A percentile compares a stretch with the other conserved stretches of the same genome.
Evolutionary conservation across 2,329 filamentous ascomycete species (phyloP).

Genomic region (Pseudocercospora fijiensis): DNA sequence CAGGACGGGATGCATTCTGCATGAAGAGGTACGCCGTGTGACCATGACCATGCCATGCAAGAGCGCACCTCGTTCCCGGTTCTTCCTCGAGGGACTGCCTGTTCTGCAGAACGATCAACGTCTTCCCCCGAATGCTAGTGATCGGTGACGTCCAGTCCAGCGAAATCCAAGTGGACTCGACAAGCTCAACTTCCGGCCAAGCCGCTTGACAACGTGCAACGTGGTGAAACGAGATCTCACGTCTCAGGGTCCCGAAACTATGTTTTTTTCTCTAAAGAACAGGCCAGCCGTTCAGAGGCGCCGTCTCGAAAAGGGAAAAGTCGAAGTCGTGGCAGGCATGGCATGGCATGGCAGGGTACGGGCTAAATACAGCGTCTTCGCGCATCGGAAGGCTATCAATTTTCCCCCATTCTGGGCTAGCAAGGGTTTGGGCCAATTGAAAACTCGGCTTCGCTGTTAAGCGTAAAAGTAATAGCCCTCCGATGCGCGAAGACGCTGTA

Average conservation of each 20-base stretch:
- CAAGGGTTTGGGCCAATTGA: too few species aligned
- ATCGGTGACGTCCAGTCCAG: too few species aligned
- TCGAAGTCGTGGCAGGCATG: too few species aligned
- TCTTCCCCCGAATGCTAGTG: too few species aligned
- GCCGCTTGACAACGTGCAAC: background rate
- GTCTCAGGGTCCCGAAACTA: background rate
- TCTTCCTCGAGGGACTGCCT: too few species aligned
- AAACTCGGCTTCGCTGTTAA: too few species aligned
- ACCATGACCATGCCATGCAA: too few species aligned
- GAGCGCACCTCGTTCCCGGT: background rate
- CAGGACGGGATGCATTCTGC: background rate
- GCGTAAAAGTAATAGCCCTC: too few species aligned
- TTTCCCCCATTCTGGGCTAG: too few species aligned
- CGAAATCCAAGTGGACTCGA: background rate
- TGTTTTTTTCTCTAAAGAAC: background rate
- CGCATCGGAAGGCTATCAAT: too few species aligned
- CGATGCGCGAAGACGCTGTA: too few species aligned
- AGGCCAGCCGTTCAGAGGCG: background rate
- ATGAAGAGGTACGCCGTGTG: background rate
- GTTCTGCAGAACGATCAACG: background rate
- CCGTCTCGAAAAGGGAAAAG: background rate
- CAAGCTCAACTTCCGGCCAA: background rate
- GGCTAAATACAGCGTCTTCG: background rate
- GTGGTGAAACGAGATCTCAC: slow-evolving; percentile 1
- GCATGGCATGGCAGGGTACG: background rate